Evolutionary conservation across 1,284 basidiomycete species (phyloP).

Genomic region (Puccinia triticina): DNA sequence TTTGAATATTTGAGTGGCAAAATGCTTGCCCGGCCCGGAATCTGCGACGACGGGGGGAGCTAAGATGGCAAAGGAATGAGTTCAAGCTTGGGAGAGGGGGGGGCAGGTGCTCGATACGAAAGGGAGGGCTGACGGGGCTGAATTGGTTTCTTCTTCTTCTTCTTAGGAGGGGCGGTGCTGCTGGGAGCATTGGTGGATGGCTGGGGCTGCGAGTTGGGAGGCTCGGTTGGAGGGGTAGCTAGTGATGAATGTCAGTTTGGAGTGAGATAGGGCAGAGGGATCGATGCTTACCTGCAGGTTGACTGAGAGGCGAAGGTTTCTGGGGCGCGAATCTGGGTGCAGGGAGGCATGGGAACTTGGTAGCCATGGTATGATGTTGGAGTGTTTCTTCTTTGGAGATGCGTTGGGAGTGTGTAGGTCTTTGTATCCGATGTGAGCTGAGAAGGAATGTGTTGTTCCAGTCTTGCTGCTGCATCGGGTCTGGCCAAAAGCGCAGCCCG

Average conservation of each 20-base stretch:
- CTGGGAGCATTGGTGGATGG: background rate
- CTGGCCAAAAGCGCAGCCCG: no score
- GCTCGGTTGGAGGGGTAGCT: background rate
- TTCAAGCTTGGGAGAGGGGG: background rate
- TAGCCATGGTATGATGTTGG: slow-evolving; percentile 19
- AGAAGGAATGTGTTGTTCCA: no score
- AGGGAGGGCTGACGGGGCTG: slow-evolving; percentile 8
- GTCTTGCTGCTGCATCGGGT: no score
- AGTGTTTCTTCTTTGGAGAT: background rate
- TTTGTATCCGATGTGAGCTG: no score
- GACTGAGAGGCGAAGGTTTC: slow-evolving; percentile 47
- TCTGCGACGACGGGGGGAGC: background rate
- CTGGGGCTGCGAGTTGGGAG: background rate
- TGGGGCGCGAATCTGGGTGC: slow-evolving; percentile 49
- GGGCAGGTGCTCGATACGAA: background rate
- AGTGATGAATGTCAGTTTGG: background rate
- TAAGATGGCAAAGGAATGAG: background rate
- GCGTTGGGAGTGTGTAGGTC: no score
- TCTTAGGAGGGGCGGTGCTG: slow-evolving; percentile 1
- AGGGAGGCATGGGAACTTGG: slow-evolving; percentile 40
- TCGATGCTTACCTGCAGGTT: slow-evolving; percentile 17
- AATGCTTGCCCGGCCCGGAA: slow-evolving; percentile 37
- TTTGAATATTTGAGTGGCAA: slow-evolving; percentile 50
- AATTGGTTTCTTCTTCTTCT: slow-evolving; percentile 24
- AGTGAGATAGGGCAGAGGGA: background rate